These are phyloP conservation scores for Apiospora koreana DNA, from an alignment of 2,329 filamentous ascomycete genomes.

Conservation along the genomic window DNA sequence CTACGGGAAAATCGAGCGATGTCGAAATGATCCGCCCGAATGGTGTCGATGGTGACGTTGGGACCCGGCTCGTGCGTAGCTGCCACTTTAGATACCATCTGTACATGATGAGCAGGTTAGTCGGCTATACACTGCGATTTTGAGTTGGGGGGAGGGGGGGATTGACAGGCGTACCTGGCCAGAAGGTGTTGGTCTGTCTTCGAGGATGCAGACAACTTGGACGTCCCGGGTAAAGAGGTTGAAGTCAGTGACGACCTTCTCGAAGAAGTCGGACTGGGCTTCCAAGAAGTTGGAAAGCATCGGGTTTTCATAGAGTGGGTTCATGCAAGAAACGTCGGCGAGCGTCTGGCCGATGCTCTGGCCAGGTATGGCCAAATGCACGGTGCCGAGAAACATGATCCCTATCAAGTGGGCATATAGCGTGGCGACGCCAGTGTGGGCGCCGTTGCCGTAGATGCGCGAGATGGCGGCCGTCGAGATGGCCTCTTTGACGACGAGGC, in stretches of 20 bases:
- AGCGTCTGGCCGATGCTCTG: constrained; percentile 8
- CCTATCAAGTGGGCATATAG: constrained; percentile 6
- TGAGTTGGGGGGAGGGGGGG: too few relatives aligned
- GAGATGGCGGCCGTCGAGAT: constrained; percentile 8
- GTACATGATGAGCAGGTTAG: background rate
- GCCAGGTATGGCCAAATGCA: background rate
- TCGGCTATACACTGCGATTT: too few relatives aligned
- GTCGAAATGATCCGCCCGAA: constrained; percentile 12
- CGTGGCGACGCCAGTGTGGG: background rate
- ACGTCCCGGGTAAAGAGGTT: constrained; percentile 10
- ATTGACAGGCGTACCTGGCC: background rate
- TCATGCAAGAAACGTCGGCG: background rate
- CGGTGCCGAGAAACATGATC: constrained; percentile 13
- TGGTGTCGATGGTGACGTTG: constrained; percentile 6
- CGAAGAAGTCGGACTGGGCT: background rate
- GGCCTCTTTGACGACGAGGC: constrained; percentile 15
- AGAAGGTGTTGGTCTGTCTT: background rate
- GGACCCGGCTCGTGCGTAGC: background rate
- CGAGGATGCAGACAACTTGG: constrained; percentile 10
- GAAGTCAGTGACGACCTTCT: background rate
- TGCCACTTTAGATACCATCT: background rate
- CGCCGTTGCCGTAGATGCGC: constrained; percentile 8
- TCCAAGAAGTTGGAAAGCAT: background rate
- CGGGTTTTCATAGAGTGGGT: background rate
- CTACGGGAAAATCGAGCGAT: constrained; percentile 12